These are phyloP conservation scores for Paramecium primaurelia DNA, from an alignment of 73 alveolate genomes.

Conservation along the genomic window DNA sequence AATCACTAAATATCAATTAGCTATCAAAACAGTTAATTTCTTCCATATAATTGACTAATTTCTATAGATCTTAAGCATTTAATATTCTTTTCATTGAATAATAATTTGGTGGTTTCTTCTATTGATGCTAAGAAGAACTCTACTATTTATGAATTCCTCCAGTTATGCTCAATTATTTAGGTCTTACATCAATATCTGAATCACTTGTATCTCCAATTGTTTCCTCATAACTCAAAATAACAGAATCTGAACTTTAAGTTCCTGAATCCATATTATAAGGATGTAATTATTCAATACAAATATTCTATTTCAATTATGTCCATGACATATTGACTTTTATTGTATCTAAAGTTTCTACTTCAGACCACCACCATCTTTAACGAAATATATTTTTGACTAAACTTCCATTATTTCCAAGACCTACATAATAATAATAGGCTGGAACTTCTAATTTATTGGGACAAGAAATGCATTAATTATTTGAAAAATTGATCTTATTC, in stretches of 20 bases:
- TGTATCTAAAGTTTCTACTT: conserved; percentile 60
- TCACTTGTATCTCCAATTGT: conserved; percentile 46
- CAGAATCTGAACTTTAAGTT: conserved; percentile 2
- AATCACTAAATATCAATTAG: conserved; percentile 25
- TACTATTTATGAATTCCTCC: neutral
- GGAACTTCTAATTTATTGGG: conserved; percentile 48
- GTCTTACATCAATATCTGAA: conserved; percentile 35
- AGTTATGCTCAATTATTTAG: neutral
- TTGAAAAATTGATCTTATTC: conserved; percentile 37
- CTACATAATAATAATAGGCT: conserved; percentile 73
- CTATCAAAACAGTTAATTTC: neutral
- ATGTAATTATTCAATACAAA: neutral
- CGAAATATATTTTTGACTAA: conserved; percentile 69
- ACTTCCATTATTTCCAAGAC: conserved; percentile 80
- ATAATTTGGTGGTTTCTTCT: neutral
- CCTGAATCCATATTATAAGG: neutral
- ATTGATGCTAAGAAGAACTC: neutral
- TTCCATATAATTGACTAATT: neutral
- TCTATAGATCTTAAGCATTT: neutral
- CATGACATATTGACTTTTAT: conserved; percentile 39
- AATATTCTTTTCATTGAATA: neutral
- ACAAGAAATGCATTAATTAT: neutral
- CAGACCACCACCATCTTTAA: conserved; percentile 86
- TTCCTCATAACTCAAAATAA: neutral
- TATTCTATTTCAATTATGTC: conserved; percentile 42